A percentile compares a stretch with the other conserved stretches of the same genome.
These are phyloP conservation scores for Aureobasidium vineae DNA, from an alignment of 2,329 filamentous ascomycete species.

Conservation along the genomic window DNA sequence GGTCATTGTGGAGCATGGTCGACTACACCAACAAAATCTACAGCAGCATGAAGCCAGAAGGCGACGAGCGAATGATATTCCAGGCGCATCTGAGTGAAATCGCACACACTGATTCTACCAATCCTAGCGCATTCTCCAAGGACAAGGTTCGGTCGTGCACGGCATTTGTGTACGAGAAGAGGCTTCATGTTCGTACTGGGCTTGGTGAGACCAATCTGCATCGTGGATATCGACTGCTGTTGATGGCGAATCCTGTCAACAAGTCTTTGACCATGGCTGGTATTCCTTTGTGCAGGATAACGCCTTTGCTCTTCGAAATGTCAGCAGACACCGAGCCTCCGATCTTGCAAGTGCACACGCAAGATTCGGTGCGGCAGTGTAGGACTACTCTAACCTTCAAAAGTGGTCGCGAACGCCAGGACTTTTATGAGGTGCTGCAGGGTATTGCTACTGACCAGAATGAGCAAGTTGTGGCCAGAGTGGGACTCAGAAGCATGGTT, in stretches of 20 bases:
- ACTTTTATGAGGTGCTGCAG: slow-evolving; percentile 69
- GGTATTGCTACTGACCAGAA: slow-evolving; percentile 66
- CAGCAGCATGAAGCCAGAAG: slow-evolving; percentile 64
- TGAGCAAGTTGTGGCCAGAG: slow-evolving; percentile 66
- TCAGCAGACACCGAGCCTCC: slow-evolving; percentile 63
- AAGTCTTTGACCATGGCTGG: slow-evolving; percentile 76
- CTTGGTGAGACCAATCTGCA: slow-evolving; percentile 71
- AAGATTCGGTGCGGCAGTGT: slow-evolving; percentile 63
- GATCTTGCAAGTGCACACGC: slow-evolving; percentile 68
- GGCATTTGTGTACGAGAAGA: slow-evolving; percentile 71
- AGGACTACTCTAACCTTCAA: slow-evolving; percentile 73
- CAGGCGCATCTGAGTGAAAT: slow-evolving; percentile 69
- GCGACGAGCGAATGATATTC: slow-evolving; percentile 69
- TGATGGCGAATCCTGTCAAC: slow-evolving; percentile 73
- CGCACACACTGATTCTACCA: slow-evolving; percentile 75
- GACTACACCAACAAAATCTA: slow-evolving; percentile 80
- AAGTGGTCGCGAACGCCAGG: slow-evolving; percentile 67
- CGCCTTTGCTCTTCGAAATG: slow-evolving; percentile 75
- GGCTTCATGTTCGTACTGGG: slow-evolving; percentile 66
- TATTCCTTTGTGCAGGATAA: slow-evolving; percentile 63
- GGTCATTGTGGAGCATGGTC: slow-evolving; percentile 75
- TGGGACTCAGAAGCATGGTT: slow-evolving; percentile 46
- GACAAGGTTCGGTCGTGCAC: slow-evolving; percentile 71
- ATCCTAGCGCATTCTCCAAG: slow-evolving; percentile 69
- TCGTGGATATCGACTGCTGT: slow-evolving; percentile 72